These are phyloP conservation scores for Pseudomonodictys pantanalensis DNA, from an alignment of 495 filamentous ascomycete species.

Conservation along the genomic window DNA sequence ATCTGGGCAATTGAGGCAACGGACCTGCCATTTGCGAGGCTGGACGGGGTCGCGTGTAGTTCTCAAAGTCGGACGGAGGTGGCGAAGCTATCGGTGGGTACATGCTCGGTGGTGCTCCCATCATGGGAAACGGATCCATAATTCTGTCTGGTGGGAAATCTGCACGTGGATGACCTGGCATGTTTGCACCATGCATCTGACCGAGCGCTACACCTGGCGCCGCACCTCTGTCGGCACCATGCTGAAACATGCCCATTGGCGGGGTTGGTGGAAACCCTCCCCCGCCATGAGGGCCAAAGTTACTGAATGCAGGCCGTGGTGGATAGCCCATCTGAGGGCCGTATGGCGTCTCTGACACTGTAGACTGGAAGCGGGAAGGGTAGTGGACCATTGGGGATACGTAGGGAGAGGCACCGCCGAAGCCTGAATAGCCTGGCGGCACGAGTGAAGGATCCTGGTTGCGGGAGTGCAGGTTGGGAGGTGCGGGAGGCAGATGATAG, in stretches of 20 bases:
- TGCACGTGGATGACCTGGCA: background rate
- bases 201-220: background rate
- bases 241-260: conserved; percentile 5
- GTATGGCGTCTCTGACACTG: too few relatives aligned
- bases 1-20: too few relatives aligned
- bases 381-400: too few relatives aligned
- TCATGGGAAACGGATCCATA: conserved; percentile 4
- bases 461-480: background rate
- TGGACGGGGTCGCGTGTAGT: too few relatives aligned
- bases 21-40: too few relatives aligned
- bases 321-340: conserved; percentile 6
- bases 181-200: background rate
- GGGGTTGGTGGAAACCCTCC: conserved; percentile 2
- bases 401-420: too few relatives aligned
- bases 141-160: conserved; percentile 6
- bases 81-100: too few relatives aligned
- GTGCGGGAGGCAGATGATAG: background rate
- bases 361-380: too few relatives aligned
- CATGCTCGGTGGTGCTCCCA: conserved; percentile 1
- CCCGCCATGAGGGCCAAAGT: too few relatives aligned
- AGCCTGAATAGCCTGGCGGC: conserved; percentile 4
- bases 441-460: background rate
- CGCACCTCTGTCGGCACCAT: background rate
- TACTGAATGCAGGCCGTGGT: too few relatives aligned
- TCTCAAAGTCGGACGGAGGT: too few relatives aligned